Conservation (phyloP, 768 basidiomycete genomes). For the Melanogaster broomeanus region DNA sequence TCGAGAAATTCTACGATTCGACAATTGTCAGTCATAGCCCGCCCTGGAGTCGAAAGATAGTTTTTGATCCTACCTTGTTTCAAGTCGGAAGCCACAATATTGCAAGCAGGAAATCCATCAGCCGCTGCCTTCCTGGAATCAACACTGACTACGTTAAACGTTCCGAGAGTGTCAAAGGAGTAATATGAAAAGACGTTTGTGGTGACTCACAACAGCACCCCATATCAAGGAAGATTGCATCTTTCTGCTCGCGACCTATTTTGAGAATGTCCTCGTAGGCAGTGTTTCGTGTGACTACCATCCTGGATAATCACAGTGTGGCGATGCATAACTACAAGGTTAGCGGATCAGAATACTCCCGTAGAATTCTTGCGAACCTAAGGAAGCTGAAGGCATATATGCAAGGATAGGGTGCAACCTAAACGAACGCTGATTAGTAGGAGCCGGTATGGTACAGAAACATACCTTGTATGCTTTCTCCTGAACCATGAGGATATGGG, state of each 20-base stretch:
- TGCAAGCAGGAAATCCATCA: slow-evolving; percentile 38
- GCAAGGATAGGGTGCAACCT: slow-evolving; percentile 22
- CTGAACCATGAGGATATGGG: slow-evolving; percentile 28
- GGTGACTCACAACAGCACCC: slow-evolving; percentile 38
- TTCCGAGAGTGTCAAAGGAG: background rate
- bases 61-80: slow-evolving; percentile 25
- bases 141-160: slow-evolving; percentile 30
- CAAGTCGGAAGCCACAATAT: slow-evolving; percentile 37
- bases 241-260: slow-evolving; percentile 30
- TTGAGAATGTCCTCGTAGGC: slow-evolving; percentile 24
- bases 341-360: background rate
- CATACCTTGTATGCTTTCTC: slow-evolving; percentile 26
- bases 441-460: background rate
- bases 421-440: background rate
- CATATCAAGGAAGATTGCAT: slow-evolving; percentile 40
- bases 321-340: too few relatives aligned
- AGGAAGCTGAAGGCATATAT: slow-evolving; percentile 24
- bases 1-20: slow-evolving; percentile 51
- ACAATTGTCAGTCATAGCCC: too few relatives aligned
- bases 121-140: slow-evolving; percentile 36
- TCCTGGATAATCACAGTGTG: background rate
- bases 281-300: background rate
- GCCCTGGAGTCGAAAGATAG: too few relatives aligned
- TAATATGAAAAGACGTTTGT: too few relatives aligned
- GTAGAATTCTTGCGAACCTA: slow-evolving; percentile 6